Base-by-base conservation (phyloP, 257 asterid genomes). In the Capsicum rhomboideum region DNA sequence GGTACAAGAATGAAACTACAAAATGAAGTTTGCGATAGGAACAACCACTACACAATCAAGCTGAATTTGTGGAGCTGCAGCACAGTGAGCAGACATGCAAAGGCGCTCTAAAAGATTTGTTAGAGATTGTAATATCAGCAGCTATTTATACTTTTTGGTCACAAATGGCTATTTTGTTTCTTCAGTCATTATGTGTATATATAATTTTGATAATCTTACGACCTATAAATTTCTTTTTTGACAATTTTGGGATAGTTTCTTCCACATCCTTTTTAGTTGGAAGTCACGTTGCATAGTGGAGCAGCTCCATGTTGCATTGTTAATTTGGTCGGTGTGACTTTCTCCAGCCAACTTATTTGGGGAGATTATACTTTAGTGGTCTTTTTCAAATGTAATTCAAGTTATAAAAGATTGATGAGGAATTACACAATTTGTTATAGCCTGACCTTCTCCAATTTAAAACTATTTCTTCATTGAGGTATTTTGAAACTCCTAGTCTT, bases 1-100 rank as follows among this genome's bases (percentile, higher is more conserved):
- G 97, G 23, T 95, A 95, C 83, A 82, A 74, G 78, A 83, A 89
- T 67, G 97, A 95, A 91, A 87, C 84, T 58, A 31, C 85, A 77
- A 6, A 77, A 26, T 1, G 8, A 17, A 16, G 17, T 50, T 9
- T 50, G 63, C 28, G 17, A 50, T 9, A 8, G 40, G 0, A 46
- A 23, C 80, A n/a, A 49, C 80, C 37, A 49, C 59, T 74, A 14
- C 0, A 23, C 80, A 46, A 8, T 74, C 4, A 74, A 46, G 80
- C 2, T 23, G 21, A 74, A 74, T 74, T 46, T 46, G 13, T 23
- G 21, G 79, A 21, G 79, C 13, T 11, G 80, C 80, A 74, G 58
- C n/a, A n/a, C n/a, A n/a, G n/a, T n/a, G n/a, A n/a, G n/a, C 21
- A 74, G 80, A 46, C 2, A 14, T 14, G 8, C 21, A 21, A 46